Evolutionary conservation across 805 yeast species (phyloP), one percentile per base, ranked within the genome.

Genomic region (Deakozyma indianensis): DNA sequence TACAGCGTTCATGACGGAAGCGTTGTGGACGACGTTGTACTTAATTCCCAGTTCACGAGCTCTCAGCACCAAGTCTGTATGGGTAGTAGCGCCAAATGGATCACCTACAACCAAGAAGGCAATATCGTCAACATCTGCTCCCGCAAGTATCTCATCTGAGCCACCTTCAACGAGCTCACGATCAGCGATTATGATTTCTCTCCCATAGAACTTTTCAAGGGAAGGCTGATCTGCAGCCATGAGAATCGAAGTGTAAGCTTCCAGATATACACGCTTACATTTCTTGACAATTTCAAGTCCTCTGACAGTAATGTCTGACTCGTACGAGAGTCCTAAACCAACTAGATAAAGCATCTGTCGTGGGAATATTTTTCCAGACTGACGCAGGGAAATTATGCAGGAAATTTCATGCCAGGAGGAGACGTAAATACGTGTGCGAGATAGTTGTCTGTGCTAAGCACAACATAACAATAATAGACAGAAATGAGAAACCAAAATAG

Each of bases 81-180:
- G 98, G 0, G 98, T 90, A 3, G 98, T 90, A 25, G 98, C 98
- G 27, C 98, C 98, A 59, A 86, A 90, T 27, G 90, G 95, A 62
- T 90, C 98, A 28, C 98, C 98, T 23, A 90, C 98, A 20, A 92
- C 98, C 51, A 92, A 70, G 54, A 90, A 87, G 0, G 96, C 97
- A 60, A 90, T 73, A 59, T 92, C 96, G 46, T 82, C 90, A 21
- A 64, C 69, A 25, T 82, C 75, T 1, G 94, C 96, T 49, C 76
- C 78, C 20, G 68, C 81, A 51, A 90, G 68, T 48, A 90, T 92
- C 35, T 74, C 71, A 56, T 88, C 97, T 23, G 92, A 78, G 4
- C 90, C 94, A 46, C 80, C 70, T 59, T 90, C 98, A 21, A 90
- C 98, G 53, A 90, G 69, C 58, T 92, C 97, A 64, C 98, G 74